phyloP scores from a whole-genome alignment of 192 early-diverging fungal species.

The Spizellomyces sp. region DNA sequence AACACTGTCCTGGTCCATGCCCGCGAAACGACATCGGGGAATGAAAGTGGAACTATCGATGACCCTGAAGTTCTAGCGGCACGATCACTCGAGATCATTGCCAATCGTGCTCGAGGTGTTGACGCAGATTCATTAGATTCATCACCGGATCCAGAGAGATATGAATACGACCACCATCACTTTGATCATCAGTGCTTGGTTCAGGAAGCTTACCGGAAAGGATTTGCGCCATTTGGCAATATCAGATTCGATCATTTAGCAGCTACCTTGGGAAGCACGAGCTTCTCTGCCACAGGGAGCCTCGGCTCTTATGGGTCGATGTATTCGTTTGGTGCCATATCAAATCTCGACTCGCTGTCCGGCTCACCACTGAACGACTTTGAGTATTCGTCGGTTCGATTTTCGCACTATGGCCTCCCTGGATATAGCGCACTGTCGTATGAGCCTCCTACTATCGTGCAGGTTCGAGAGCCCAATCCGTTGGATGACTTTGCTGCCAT shows the following conservation, averaged over 20 bases:
- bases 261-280: background rate
- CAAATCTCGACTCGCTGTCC: background rate
- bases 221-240: slow-evolving; percentile 8
- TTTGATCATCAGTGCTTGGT: slow-evolving; percentile 29
- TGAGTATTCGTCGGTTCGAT: background rate
- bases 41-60: background rate
- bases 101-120: slow-evolving; percentile 22
- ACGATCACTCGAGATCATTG: slow-evolving; percentile 16
- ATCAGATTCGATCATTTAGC: slow-evolving; percentile 9
- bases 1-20: slow-evolving; percentile 29
- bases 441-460: background rate
- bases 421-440: background rate
- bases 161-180: slow-evolving; percentile 31
- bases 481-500: slow-evolving; percentile 37
- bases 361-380: background rate
- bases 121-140: background rate
- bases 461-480: slow-evolving; percentile 23
- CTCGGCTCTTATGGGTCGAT: background rate
- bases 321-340: background rate
- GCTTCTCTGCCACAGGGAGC: background rate
- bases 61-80: slow-evolving; percentile 19
- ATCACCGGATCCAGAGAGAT: slow-evolving; percentile 7
- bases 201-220: slow-evolving; percentile 10
- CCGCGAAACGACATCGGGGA: background rate
- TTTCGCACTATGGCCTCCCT: background rate